phyloP scores from a whole-genome alignment of 495 filamentous ascomycete genomes.

The Glutinoglossum americanum region DNA sequence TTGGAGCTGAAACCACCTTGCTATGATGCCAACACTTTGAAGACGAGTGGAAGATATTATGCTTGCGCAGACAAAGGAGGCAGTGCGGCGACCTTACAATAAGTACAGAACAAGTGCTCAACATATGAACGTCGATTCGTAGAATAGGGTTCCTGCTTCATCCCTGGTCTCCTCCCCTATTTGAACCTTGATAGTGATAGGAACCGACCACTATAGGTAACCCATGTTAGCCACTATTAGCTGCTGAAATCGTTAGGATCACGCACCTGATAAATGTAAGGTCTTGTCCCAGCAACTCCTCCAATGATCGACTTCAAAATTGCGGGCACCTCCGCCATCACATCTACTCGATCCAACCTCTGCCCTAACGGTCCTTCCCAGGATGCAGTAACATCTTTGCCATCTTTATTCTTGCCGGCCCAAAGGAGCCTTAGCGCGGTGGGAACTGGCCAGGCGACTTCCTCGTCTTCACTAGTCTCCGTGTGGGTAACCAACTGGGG shows the following conservation, averaged over 20 bases:
- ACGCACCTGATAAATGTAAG: slow-evolving; percentile 88
- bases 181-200: background rate
- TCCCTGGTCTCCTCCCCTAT: background rate
- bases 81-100: background rate
- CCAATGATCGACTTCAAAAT: slow-evolving; percentile 89
- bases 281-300: slow-evolving; percentile 69
- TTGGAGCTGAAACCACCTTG: background rate
- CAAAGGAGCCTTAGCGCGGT: slow-evolving; percentile 52
- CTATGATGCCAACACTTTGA: background rate
- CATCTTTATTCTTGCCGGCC: slow-evolving; percentile 58
- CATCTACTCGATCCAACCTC: slow-evolving; percentile 66
- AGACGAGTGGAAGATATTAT: background rate
- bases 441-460: slow-evolving; percentile 81
- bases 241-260: background rate
- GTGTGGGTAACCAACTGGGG: slow-evolving; percentile 42
- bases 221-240: background rate
- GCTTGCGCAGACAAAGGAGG: background rate
- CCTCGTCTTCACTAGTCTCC: slow-evolving; percentile 40
- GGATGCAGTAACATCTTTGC: slow-evolving; percentile 41
- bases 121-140: background rate
- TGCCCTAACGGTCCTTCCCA: slow-evolving; percentile 48
- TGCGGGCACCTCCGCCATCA: slow-evolving; percentile 87
- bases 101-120: background rate
- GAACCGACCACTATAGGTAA: background rate
- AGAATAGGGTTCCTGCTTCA: background rate